Evolutionary conservation across 2,329 filamentous ascomycete species (phyloP).

Genomic region (Claviceps africana): DNA sequence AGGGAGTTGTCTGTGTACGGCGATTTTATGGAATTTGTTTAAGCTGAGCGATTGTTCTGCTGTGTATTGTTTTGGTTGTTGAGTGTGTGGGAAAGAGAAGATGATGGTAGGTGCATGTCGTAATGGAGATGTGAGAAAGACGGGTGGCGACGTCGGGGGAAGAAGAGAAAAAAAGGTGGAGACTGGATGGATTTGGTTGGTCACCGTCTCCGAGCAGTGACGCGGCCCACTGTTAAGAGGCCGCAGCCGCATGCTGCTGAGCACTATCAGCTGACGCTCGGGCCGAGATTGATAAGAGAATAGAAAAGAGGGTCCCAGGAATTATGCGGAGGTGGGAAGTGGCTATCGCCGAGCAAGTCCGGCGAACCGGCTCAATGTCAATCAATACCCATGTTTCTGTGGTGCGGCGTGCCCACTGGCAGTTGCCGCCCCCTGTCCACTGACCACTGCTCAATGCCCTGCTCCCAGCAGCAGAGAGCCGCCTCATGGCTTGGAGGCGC

Average conservation of each 20-base stretch:
- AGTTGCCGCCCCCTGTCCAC: too few species aligned
- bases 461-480: too few species aligned
- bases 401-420: background rate
- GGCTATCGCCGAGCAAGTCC: too few species aligned
- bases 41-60: background rate
- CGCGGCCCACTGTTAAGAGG: background rate
- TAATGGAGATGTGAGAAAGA: background rate
- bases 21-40: background rate
- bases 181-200: background rate
- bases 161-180: background rate
- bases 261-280: background rate
- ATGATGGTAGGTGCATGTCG: background rate
- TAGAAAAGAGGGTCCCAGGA: too few species aligned
- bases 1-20: background rate
- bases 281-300: slow-evolving; percentile 3
- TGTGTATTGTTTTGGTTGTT: background rate
- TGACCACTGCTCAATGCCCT: too few species aligned
- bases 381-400: background rate
- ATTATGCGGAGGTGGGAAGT: background rate
- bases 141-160: slow-evolving; percentile 3
- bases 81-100: background rate
- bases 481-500: too few species aligned
- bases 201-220: background rate
- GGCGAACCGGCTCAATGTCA: background rate
- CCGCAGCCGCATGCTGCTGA: too few species aligned